phyloP scores from a whole-genome alignment of 371 early-diverging fungal genomes.

The Apophysomyces sp. region DNA sequence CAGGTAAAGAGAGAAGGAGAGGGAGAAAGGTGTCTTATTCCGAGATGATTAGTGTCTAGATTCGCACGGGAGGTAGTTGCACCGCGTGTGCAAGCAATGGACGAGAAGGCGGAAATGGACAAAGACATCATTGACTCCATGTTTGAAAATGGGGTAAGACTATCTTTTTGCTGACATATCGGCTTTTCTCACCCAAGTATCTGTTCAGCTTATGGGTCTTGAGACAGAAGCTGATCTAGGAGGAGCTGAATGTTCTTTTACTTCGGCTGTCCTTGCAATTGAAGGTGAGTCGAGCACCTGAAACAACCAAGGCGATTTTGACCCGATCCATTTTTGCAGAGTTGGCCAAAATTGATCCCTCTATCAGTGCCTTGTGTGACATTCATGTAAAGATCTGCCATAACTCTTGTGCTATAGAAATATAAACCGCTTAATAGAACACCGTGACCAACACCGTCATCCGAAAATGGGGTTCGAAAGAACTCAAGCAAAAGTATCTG shows the following conservation, averaged over 20 bases:
- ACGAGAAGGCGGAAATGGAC: constrained; percentile 85
- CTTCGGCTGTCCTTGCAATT: constrained; percentile 86
- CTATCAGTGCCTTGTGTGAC: constrained; percentile 90
- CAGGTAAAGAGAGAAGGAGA: constrained; percentile 34
- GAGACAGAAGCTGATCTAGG: constrained; percentile 80
- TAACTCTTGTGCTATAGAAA: background rate
- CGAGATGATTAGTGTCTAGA: constrained; percentile 57
- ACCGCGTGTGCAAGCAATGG: constrained; percentile 93
- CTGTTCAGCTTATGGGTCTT: constrained; percentile 85
- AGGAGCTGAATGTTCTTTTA: constrained; percentile 87
- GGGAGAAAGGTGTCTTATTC: background rate
- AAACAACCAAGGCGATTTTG: background rate
- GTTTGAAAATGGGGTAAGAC: constrained; percentile 82
- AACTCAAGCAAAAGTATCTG: constrained; percentile 80
- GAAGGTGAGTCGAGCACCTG: constrained; percentile 54
- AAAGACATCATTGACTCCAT: constrained; percentile 75
- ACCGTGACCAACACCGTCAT: constrained; percentile 93
- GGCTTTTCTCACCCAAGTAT: background rate
- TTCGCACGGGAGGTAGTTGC: constrained; percentile 80
- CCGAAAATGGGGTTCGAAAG: constrained; percentile 72
- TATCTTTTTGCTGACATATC: background rate
- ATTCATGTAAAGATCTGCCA: constrained; percentile 67
- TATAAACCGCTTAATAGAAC: constrained; percentile 50
- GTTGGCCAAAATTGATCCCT: constrained; percentile 93
- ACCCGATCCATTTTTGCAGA: constrained; percentile 39